Conservation (phyloP, 805 yeast species). For the Lipomyces japonicus region DNA sequence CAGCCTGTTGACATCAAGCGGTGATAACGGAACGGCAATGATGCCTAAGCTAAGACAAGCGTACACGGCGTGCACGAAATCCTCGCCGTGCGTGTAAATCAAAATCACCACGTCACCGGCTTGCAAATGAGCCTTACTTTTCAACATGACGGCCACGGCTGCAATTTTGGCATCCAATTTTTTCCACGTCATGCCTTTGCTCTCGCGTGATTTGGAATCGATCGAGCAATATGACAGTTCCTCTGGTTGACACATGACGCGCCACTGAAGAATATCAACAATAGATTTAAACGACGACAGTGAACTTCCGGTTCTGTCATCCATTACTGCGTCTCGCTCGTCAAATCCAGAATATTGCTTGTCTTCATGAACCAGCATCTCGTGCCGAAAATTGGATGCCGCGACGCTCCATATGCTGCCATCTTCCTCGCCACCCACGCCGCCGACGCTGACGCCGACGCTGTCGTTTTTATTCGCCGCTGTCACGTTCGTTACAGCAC, state of each 20-base stretch:
- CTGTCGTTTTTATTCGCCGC: conserved; percentile 37
- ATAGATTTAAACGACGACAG: conserved; percentile 69
- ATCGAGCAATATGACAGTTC: conserved; percentile 62
- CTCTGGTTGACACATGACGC: conserved; percentile 71
- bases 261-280: conserved; percentile 69
- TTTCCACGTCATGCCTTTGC: conserved; percentile 67
- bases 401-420: conserved; percentile 86
- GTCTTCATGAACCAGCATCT: conserved; percentile 59
- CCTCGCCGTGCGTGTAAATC: conserved; percentile 84
- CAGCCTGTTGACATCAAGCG: conserved; percentile 61
- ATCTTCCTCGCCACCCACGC: too few species aligned
- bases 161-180: conserved; percentile 73
- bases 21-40: conserved; percentile 70
- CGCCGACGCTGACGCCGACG: too few species aligned
- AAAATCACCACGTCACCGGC: conserved; percentile 73
- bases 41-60: conserved; percentile 85
- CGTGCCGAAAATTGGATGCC: conserved; percentile 61
- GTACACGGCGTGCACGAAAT: conserved; percentile 72
- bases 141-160: conserved; percentile 66
- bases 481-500: conserved; percentile 61
- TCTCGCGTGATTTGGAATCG: conserved; percentile 45
- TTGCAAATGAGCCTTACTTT: conserved; percentile 58
- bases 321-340: conserved; percentile 67
- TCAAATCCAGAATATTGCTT: conserved; percentile 80
- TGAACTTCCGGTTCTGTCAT: conserved; percentile 71